Conservation (phyloP, 2,329 filamentous ascomycete genomes). For the Coniochaeta pulveracea region DNA sequence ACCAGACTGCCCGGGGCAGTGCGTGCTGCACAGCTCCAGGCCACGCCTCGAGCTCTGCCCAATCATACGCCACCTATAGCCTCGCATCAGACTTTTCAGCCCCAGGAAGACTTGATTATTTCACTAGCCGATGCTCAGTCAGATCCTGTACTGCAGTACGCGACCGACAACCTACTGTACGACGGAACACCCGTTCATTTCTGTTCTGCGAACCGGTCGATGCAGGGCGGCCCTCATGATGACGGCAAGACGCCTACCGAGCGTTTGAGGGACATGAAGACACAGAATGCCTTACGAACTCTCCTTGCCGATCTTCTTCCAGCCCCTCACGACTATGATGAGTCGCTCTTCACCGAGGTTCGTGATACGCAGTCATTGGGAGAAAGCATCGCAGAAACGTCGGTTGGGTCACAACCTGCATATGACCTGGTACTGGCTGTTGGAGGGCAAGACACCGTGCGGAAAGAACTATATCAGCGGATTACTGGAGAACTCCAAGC, state of each 20-base stretch:
- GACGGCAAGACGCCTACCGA: constrained; percentile 1
- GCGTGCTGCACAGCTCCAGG: too few relatives aligned
- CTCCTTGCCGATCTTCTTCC: constrained; percentile 9
- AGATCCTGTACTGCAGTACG: too few relatives aligned
- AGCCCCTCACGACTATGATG: constrained; percentile 5
- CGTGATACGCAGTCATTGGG: constrained; percentile 27
- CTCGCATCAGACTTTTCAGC: too few relatives aligned
- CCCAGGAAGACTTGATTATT: too few relatives aligned
- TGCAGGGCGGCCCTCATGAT: too few relatives aligned
- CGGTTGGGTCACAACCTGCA: constrained; percentile 21
- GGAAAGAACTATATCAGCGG: constrained; percentile 33
- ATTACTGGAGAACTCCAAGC: constrained; percentile 42
- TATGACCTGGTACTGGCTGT: constrained; percentile 52
- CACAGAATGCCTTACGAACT: constrained; percentile 4
- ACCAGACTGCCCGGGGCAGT: too few relatives aligned
- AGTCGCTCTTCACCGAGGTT: constrained; percentile 20
- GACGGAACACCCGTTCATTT: too few relatives aligned
- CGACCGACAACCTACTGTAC: too few relatives aligned
- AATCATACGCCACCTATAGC: too few relatives aligned
- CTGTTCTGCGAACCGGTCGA: too few relatives aligned
- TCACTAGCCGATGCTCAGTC: too few relatives aligned
- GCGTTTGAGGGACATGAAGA: background rate
- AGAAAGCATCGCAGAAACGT: constrained; percentile 12
- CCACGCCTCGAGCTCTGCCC: too few relatives aligned
- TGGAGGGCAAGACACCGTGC: constrained; percentile 43